phyloP scores from a whole-genome alignment of 2,329 filamentous ascomycete species.

The Onygena corvina region DNA sequence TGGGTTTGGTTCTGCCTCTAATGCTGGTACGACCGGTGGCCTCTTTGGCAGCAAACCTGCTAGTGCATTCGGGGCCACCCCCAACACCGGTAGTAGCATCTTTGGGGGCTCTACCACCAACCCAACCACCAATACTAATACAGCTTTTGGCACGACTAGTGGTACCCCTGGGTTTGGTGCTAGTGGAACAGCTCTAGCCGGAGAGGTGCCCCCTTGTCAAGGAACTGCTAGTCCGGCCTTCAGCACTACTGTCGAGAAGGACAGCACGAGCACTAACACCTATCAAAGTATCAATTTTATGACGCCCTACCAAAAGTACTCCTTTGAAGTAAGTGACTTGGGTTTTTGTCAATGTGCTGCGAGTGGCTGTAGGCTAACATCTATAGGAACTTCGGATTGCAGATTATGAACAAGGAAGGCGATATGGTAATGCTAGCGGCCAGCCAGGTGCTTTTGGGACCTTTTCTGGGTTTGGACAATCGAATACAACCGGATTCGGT shows the following conservation, averaged over 20 bases:
- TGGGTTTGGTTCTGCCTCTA: slow-evolving; percentile 9
- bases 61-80: slow-evolving; percentile 14
- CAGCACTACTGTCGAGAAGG: slow-evolving; percentile 36
- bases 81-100: slow-evolving; percentile 8
- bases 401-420: slow-evolving; percentile 79
- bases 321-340: slow-evolving; percentile 47
- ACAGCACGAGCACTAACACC: slow-evolving; percentile 32
- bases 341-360: background rate
- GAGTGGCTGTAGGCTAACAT: background rate
- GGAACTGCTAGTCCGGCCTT: slow-evolving; percentile 38
- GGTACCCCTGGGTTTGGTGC: slow-evolving; percentile 26
- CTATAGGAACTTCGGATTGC: slow-evolving; percentile 60
- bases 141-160: slow-evolving; percentile 21
- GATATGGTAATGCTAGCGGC: slow-evolving; percentile 69
- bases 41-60: slow-evolving; percentile 11
- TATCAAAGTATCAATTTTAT: slow-evolving; percentile 41
- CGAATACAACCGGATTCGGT: slow-evolving; percentile 32
- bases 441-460: slow-evolving; percentile 73
- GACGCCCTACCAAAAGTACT: slow-evolving; percentile 59
- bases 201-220: slow-evolving; percentile 30
- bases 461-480: slow-evolving; percentile 37
- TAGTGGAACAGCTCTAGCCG: slow-evolving; percentile 33
- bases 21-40: slow-evolving; percentile 18
- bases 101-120: slow-evolving; percentile 13
- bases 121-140: slow-evolving; percentile 13